A percentile compares a stretch with the other conserved stretches of the same genome.
Evolutionary conservation across 2,329 filamentous ascomycete genomes (phyloP).

Genomic region (Microsporum audouinii): DNA sequence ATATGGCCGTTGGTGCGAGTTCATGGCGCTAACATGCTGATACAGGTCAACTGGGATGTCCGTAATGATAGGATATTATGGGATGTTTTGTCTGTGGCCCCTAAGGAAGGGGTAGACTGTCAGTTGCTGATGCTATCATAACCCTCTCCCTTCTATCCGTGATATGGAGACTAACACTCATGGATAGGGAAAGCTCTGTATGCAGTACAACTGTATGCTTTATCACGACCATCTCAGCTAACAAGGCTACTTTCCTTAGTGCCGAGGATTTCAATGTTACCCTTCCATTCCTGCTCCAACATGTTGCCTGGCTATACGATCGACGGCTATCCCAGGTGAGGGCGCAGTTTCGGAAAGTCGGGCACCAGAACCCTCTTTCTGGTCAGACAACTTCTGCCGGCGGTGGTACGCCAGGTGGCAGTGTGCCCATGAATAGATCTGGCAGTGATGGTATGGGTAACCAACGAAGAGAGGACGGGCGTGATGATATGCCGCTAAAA

Average conservation of each 20-base stretch:
- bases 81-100: slow-evolving; percentile 73
- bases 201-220: slow-evolving; percentile 10
- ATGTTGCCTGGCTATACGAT: slow-evolving; percentile 89
- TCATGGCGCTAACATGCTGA: neutral
- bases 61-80: slow-evolving; percentile 79
- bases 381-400: slow-evolving; percentile 29
- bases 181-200: slow-evolving; percentile 63
- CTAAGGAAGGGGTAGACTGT: slow-evolving; percentile 78
- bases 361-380: slow-evolving; percentile 31
- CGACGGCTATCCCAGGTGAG: slow-evolving; percentile 79
- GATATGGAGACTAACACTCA: slow-evolving; percentile 15
- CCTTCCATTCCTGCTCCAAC: slow-evolving; percentile 77
- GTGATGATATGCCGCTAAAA: neutral
- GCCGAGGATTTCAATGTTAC: slow-evolving; percentile 72
- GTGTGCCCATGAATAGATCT: slow-evolving; percentile 24
- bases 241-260: slow-evolving; percentile 29
- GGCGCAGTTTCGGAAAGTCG: slow-evolving; percentile 68
- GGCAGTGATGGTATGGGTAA: slow-evolving; percentile 23
- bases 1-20: neutral
- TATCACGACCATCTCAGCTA: neutral
- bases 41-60: slow-evolving; percentile 74
- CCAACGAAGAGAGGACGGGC: neutral
- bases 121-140: slow-evolving; percentile 22
- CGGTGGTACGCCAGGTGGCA: slow-evolving; percentile 28
- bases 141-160: neutral